These are phyloP conservation scores for Debaryomyces maramus DNA, from an alignment of 805 yeast genomes.

Conservation along the genomic window DNA sequence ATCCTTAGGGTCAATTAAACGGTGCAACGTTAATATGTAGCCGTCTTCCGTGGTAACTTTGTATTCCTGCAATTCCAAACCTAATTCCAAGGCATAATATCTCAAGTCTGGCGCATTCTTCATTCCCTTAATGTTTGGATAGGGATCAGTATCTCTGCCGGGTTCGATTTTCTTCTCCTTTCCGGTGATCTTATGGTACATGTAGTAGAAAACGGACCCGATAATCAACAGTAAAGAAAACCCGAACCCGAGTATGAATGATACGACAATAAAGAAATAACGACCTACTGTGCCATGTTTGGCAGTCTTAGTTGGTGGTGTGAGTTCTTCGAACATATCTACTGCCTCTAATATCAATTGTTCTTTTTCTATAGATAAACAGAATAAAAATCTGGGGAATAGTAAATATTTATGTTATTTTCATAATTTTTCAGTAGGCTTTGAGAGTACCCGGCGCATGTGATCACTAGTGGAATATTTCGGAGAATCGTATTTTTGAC, in stretches of 20 bases:
- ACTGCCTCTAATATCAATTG: no score
- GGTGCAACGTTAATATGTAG: constrained; percentile 63
- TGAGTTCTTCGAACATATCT: constrained; percentile 22
- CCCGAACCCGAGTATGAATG: constrained; percentile 28
- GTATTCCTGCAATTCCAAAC: constrained; percentile 58
- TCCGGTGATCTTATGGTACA: constrained; percentile 28
- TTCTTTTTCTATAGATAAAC: no score
- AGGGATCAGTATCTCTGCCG: constrained; percentile 27
- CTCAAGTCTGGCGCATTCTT: constrained; percentile 47
- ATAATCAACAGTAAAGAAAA: constrained; percentile 25
- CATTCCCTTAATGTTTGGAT: constrained; percentile 33
- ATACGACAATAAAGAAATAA: constrained; percentile 20
- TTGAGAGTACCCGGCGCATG: no score
- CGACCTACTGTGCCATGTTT: constrained; percentile 22
- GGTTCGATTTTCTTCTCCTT: constrained; percentile 30
- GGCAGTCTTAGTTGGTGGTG: constrained; percentile 22
- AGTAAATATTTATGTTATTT: no score
- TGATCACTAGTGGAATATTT: no score
- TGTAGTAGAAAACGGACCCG: constrained; percentile 33
- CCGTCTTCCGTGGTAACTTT: constrained; percentile 78
- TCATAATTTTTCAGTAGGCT: no score
- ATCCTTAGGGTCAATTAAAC: constrained; percentile 53
- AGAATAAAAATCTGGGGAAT: no score
- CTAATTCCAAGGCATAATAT: constrained; percentile 66
- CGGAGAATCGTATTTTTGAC: no score